phyloP scores from a whole-genome alignment of 129 eudicot species.

The Artemisia tridentata region DNA sequence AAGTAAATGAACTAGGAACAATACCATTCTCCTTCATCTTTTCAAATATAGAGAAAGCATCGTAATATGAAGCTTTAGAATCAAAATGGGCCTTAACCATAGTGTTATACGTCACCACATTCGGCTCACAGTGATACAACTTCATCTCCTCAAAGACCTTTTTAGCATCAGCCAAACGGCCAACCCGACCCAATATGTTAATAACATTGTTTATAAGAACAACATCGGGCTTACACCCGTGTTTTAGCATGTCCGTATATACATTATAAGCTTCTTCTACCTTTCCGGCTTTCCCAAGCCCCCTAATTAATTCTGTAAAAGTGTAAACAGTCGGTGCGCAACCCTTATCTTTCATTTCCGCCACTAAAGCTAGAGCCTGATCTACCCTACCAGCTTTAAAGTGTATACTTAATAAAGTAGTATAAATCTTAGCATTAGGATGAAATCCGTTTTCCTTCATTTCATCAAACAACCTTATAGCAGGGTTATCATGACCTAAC shows the following conservation, averaged over 20 bases:
- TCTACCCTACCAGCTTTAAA: constrained; percentile 63
- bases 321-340: constrained; percentile 85
- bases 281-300: constrained; percentile 67
- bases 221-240: constrained; percentile 75
- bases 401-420: constrained; percentile 62
- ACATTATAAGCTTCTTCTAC: constrained; percentile 72
- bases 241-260: constrained; percentile 54
- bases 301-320: constrained; percentile 74
- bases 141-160: constrained; percentile 81
- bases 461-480: constrained; percentile 72
- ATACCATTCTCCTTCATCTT: constrained; percentile 68
- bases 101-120: constrained; percentile 88
- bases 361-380: constrained; percentile 65
- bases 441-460: constrained; percentile 86
- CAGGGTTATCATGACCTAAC: constrained; percentile 65
- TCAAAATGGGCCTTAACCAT: constrained; percentile 70
- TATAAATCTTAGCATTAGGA: constrained; percentile 81
- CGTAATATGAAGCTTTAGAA: constrained; percentile 56
- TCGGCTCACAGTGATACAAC: constrained; percentile 62
- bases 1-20: constrained; percentile 74
- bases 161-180: constrained; percentile 61
- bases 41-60: constrained; percentile 55
- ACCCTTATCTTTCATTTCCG: constrained; percentile 63
- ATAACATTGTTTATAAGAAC: constrained; percentile 84
- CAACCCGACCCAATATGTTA: constrained; percentile 71